Base-by-base conservation (phyloP, 2,329 filamentous ascomycete species). In the Aquanectria penicillioides region DNA sequence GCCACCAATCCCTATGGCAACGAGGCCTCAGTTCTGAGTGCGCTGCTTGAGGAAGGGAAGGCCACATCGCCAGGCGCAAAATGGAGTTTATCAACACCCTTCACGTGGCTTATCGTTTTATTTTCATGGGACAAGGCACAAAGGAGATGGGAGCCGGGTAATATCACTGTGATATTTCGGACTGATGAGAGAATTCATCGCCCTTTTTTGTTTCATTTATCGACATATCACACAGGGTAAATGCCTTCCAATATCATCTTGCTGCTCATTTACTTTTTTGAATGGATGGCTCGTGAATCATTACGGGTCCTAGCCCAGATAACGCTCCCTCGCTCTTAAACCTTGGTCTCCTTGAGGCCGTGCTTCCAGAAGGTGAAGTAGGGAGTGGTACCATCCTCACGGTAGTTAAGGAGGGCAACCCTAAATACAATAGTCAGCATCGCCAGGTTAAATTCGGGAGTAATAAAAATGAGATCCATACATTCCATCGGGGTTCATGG, bases 291-390 rank as follows among this genome's bases (percentile, higher is more conserved):
- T 62, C 57, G 46, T 62, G 54, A 63, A 54, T 65, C 53, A 52
- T 70, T 41, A 49, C 51, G 55, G 41, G 41, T 33, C 49, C 28
- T 47, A 29, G 56, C 56, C 38, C 57, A 44, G 48, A 61, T 38
- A 55, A 29, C 25, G 62, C 50, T 36, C 29, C 53, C 22, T 41
- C 31, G 41, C 55, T 13, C 68, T 84, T 94, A 99, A 71, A 98
- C 93, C 92, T 99, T 98, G 85, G 88, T 88, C 83, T 90, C 89
- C 71, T 82, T 83, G 66, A 98, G 81, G 75, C 94, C 95, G 82
- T 97, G 91, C 88, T 98, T 97, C 94, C 94, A 98, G 83, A 96
- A 82, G 69, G 88, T 91, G 72, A 97, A 84, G 77, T 86, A 99
- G 61, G 95, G 95, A 54, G 94, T 98, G 69, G 90, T 79, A 78